Conservation (phyloP, 2,329 filamentous ascomycete genomes). For the Trichoderma pleuroti region DNA sequence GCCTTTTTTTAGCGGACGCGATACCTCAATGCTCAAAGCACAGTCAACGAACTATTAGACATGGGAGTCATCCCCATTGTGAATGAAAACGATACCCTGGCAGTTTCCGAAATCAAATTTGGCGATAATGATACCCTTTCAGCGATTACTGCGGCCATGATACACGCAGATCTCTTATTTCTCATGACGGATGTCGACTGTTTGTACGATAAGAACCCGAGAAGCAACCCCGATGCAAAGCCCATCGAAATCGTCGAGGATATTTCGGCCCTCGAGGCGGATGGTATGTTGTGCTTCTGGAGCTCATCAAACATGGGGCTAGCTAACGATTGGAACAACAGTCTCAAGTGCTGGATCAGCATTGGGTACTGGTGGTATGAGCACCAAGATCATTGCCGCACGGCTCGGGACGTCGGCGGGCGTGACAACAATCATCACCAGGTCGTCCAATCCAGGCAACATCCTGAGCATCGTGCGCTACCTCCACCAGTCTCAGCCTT, state of each 20-base stretch:
- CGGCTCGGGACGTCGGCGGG: conserved; percentile 88
- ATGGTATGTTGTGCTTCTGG: conserved; percentile 51
- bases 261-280: conserved; percentile 75
- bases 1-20: conserved; percentile 43
- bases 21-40: conserved; percentile 96
- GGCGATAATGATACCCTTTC: conserved; percentile 98
- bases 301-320: conserved; percentile 14
- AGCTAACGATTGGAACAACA: conserved; percentile 30
- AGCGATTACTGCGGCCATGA: conserved; percentile 95
- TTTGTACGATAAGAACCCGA: conserved; percentile 92
- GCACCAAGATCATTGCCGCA: conserved; percentile 93
- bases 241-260: conserved; percentile 92
- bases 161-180: conserved; percentile 93
- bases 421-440: conserved; percentile 92
- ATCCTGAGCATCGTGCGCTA: conserved; percentile 83
- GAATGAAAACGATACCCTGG: conserved; percentile 96
- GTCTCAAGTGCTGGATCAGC: conserved; percentile 86
- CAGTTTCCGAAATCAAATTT: conserved; percentile 98
- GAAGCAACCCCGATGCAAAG: conserved; percentile 77
- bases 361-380: conserved; percentile 93
- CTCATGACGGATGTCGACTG: conserved; percentile 99
- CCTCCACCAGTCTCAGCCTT: conserved; percentile 27
- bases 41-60: conserved; percentile 80
- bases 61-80: conserved; percentile 98
- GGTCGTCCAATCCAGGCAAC: conserved; percentile 89